Evolutionary conservation across 2,329 filamentous ascomycete genomes (phyloP).

Genomic region (Volutella citrinella): DNA sequence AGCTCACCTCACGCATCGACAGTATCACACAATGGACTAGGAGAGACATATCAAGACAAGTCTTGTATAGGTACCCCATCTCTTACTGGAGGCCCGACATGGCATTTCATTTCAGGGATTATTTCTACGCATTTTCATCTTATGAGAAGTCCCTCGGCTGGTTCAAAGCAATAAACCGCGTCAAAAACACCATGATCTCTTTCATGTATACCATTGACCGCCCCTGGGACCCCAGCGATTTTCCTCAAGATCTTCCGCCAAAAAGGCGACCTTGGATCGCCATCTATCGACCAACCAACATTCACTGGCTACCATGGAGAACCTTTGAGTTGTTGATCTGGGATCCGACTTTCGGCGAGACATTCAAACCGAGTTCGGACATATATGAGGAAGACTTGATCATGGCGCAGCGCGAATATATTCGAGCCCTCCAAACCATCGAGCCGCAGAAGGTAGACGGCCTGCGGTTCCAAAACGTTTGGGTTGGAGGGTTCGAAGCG

Average conservation of each 20-base stretch:
- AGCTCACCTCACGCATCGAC: too few species aligned
- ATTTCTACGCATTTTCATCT: conserved; percentile 11
- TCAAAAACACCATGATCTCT: conserved; percentile 28
- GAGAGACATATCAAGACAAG: too few species aligned
- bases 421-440: conserved; percentile 39
- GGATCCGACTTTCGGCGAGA: conserved; percentile 38
- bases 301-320: conserved; percentile 29
- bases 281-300: conserved; percentile 43
- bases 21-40: too few species aligned
- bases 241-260: conserved; percentile 14
- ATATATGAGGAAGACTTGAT: conserved; percentile 36
- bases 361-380: conserved; percentile 13
- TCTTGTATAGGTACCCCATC: conserved; percentile 39
- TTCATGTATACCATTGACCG: conserved; percentile 50
- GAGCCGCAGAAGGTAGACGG: too few species aligned
- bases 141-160: conserved; percentile 24
- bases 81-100: conserved; percentile 34
- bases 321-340: conserved; percentile 52
- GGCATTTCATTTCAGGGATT: conserved; percentile 20
- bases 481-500: conserved; percentile 39
- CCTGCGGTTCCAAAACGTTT: too few species aligned
- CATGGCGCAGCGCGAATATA: conserved; percentile 43
- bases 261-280: conserved; percentile 50
- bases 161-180: conserved; percentile 6
- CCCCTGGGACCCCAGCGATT: conserved; percentile 29